Evolutionary conservation across 345 rosid species (phyloP), one percentile per base, ranked within the genome.

Genomic region (Eucalyptus rudis): DNA sequence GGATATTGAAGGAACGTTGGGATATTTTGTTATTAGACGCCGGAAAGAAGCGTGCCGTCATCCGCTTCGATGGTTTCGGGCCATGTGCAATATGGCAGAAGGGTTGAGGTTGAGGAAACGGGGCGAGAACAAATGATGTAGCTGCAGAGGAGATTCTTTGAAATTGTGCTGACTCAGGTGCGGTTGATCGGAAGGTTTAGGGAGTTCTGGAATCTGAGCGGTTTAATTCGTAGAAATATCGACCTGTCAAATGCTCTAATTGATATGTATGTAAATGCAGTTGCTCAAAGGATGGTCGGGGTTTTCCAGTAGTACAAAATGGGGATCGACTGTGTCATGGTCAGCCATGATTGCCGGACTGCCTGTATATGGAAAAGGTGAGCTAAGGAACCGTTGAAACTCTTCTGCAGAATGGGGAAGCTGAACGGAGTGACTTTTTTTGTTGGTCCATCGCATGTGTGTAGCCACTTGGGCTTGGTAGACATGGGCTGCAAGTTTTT

Each of bases 251-350:
- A 95, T 92, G 94, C 99, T 27, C 89, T 96, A 88, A 88, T 95
- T 88, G 98, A 96, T 92, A 96, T 96, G 99, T 96, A 96, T 88
- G 96, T 95, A 4, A 97, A 95, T 95, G 96, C 83, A 96, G 97
- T 50, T 93, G 90, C 87, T 80, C 94, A 76, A 94, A 94, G 54
- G 93, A 89, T 88, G 97, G 97, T n/a, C 91, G 87, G 50, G 92
- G 85, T 71, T 96, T 52, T 96, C 95, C 58, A 86, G 93, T 58
- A 89, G 86, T 85, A 95, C 93, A 94, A 43, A 89, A 3, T 91
- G 89, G 89, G 93, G 91, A 92, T 95, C 96, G 80, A 79, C 94
- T 22, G 92, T 95, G 84, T 96, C 98, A 49, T 96, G 99, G 97
- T 96, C 96, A 91, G 91, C 94, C 68, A 95, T 96, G 96, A 90